phyloP scores from a whole-genome alignment of 108 stramenopile genomes.

The Fragilaria crotonensis region DNA sequence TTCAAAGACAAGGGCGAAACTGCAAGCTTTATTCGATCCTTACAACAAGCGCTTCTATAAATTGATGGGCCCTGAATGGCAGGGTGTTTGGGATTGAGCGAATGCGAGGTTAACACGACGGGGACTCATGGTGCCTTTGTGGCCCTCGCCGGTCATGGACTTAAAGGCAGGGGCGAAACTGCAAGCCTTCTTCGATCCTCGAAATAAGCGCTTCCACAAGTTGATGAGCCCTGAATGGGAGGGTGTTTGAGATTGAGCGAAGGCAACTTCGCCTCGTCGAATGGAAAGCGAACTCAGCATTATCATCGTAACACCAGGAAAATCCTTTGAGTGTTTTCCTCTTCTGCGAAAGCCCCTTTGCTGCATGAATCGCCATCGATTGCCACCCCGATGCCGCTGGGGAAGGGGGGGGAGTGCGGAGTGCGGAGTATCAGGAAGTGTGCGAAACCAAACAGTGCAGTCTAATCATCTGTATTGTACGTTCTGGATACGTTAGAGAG shows the following conservation, averaged over 20 bases:
- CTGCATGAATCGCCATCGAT: neutral
- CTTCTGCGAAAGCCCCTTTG: neutral
- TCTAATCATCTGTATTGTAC: too few species aligned
- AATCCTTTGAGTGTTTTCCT: neutral
- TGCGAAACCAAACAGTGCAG: neutral
- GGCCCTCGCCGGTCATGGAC: neutral
- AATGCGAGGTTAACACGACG: neutral
- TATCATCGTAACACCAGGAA: neutral
- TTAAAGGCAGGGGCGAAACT: neutral
- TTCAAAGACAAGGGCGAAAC: neutral
- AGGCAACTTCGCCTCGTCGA: neutral
- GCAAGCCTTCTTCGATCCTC: slow-evolving; percentile 10
- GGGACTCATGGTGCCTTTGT: neutral
- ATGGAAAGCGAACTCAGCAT: neutral
- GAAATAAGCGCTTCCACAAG: slow-evolving; percentile 5
- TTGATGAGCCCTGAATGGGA: slow-evolving; percentile 5
- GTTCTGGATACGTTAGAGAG: too few species aligned
- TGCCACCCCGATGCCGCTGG: too few species aligned
- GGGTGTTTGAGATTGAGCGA: neutral
- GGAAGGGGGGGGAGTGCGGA: too few species aligned
- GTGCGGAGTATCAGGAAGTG: neutral
- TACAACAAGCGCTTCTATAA: slow-evolving; percentile 7
- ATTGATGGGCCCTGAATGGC: slow-evolving; percentile 6
- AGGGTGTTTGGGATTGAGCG: neutral
- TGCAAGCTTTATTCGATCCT: slow-evolving; percentile 11